Base-by-base conservation (phyloP, 306 rosid species). In the Castanopsis chinensis region DNA sequence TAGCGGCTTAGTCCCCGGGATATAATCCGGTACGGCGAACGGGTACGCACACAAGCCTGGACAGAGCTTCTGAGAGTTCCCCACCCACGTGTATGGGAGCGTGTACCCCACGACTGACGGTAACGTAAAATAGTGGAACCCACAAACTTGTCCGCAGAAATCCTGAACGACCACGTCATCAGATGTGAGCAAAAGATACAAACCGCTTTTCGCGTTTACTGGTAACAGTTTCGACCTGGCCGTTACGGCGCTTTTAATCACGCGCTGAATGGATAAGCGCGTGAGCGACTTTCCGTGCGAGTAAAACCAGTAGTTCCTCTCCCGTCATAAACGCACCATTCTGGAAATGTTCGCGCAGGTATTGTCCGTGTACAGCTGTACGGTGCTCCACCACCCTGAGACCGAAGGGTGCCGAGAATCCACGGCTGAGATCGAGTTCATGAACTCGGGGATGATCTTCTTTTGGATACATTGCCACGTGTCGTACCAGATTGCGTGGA, bases 401-500 rank as follows among this genome's bases (percentile, higher is more conserved):
- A 92, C 87, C 11, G 97, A 92, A 4, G 97, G 96, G 21, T 11
- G 79, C 0, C 78, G 82, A 33, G 95, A 71, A 8, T 73, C 5
- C 0, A 2, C 51, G 64, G 90, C 86, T 3, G 97, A 94, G 85
- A 94, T 81, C 0, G 97, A 94, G 89, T 77, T 91, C 57, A 92
- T 83, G 88, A 94, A 94, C 86, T 86, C 97, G 58, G 97, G 95
- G 81, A 94, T 91, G 63, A 94, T 91, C 80, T 94, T 94, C 83
- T 94, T 94, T 77, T 94, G 99, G 77, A 0, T 15, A 9, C 49
- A 45, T 55, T 86, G 80, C 99, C 99, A 94, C 1, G 59, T 79
- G n/a, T 95, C 97, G 87, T 94, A 94, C 99, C 97, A 92, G 82
- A 94, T 92, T 19, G 92, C 77, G 78, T 94, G 97, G 70, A 94